phyloP scores from a whole-genome alignment of 331 rosid species.

The Malus hybrid region DNA sequence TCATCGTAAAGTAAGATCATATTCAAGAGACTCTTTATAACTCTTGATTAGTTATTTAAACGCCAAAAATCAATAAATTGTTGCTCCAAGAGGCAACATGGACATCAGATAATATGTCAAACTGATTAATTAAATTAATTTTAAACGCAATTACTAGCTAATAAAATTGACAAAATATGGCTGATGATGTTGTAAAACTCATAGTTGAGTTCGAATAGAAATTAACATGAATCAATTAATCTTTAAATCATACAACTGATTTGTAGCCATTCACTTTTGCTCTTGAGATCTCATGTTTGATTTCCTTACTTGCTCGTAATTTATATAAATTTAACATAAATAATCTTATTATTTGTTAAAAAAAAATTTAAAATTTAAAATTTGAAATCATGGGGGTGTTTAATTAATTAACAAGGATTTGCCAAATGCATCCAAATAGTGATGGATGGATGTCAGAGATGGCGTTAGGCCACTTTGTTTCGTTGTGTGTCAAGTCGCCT shows the following conservation, averaged over 20 bases:
- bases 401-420: background rate
- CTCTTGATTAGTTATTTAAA: no score
- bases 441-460: background rate
- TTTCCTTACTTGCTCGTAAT: no score
- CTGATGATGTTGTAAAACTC: background rate
- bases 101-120: no score
- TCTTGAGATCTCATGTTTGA: no score
- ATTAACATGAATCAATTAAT: background rate
- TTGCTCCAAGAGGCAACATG: no score
- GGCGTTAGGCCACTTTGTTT: background rate
- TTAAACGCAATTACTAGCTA: background rate
- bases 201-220: background rate
- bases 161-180: background rate
- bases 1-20: background rate
- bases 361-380: no score
- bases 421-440: background rate
- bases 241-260: no score
- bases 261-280: no score
- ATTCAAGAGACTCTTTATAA: background rate
- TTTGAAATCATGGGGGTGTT: background rate
- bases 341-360: no score
- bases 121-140: background rate
- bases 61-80: background rate
- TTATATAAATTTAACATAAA: no score
- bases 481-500: background rate